These are phyloP conservation scores for Sphaerostilbella broomeana DNA, from an alignment of 2,329 filamentous ascomycete species.

Conservation along the genomic window DNA sequence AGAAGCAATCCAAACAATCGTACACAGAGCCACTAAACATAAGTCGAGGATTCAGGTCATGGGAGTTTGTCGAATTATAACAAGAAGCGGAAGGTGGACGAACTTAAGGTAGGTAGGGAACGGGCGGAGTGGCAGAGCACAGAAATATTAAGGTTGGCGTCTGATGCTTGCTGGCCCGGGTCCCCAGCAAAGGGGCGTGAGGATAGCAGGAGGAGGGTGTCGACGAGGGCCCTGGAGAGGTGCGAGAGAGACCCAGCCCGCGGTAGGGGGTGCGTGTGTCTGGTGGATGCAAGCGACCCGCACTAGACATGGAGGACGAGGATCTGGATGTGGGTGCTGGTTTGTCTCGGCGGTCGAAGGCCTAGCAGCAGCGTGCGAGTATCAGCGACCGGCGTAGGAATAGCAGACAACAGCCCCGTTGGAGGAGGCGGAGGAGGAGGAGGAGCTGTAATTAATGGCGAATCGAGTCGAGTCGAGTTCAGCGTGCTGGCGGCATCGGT, in stretches of 20 bases:
- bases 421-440: too few species aligned
- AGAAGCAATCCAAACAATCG: constrained; percentile 7
- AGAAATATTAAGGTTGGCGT: constrained; percentile 11
- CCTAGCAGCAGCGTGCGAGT: too few species aligned
- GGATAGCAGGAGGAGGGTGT: constrained; percentile 2
- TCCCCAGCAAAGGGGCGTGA: constrained; percentile 3
- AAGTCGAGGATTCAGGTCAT: constrained; percentile 9
- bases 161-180: constrained; percentile 6
- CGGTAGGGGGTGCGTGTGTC: too few species aligned
- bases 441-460: too few species aligned
- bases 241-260: background rate
- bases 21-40: constrained; percentile 11
- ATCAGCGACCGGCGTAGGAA: too few species aligned
- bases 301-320: too few species aligned
- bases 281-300: constrained; percentile 5
- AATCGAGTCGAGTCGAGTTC: too few species aligned
- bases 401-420: too few species aligned
- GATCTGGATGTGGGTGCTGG: too few species aligned
- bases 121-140: constrained; percentile 8
- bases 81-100: constrained; percentile 11
- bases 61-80: constrained; percentile 11
- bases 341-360: too few species aligned
- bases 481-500: too few species aligned
- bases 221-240: constrained; percentile 1
- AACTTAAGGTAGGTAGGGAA: constrained; percentile 10